phyloP scores from a whole-genome alignment of 345 rosid species.

The Populus euphratica region DNA sequence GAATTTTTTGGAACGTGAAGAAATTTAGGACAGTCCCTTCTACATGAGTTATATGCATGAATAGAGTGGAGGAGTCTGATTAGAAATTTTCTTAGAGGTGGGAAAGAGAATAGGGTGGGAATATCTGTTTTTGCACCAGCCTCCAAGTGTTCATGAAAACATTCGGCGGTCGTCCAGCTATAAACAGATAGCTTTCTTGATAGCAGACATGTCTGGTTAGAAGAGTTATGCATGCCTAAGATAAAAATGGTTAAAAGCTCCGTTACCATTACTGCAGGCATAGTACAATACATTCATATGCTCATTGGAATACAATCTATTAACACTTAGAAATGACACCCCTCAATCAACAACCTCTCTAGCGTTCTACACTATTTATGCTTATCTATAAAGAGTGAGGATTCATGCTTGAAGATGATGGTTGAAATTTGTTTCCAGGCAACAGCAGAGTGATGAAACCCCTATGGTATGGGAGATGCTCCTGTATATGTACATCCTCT shows the following conservation, averaged over 20 bases:
- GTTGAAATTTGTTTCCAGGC: slow-evolving; percentile 42
- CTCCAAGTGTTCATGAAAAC: background rate
- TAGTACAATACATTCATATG: background rate
- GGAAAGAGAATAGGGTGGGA: background rate
- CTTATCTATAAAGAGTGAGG: background rate
- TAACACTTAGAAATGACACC: background rate
- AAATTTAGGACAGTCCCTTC: background rate
- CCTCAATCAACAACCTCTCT: background rate
- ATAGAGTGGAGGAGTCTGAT: background rate
- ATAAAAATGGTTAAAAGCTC: background rate
- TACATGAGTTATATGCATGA: background rate
- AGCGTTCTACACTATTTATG: background rate
- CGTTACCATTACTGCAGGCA: background rate
- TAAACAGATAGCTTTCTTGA: background rate
- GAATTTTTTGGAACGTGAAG: background rate
- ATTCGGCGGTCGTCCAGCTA: background rate
- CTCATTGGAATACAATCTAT: background rate
- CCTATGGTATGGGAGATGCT: slow-evolving; percentile 98
- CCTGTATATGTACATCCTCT: slow-evolving; percentile 78
- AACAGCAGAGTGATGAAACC: slow-evolving; percentile 89
- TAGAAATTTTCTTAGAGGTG: background rate
- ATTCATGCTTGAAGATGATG: background rate
- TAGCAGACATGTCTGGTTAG: background rate
- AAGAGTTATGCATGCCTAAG: background rate
- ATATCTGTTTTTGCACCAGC: background rate